phyloP scores from a whole-genome alignment of 2,329 filamentous ascomycete genomes.

The Penicillium brevicompactum region DNA sequence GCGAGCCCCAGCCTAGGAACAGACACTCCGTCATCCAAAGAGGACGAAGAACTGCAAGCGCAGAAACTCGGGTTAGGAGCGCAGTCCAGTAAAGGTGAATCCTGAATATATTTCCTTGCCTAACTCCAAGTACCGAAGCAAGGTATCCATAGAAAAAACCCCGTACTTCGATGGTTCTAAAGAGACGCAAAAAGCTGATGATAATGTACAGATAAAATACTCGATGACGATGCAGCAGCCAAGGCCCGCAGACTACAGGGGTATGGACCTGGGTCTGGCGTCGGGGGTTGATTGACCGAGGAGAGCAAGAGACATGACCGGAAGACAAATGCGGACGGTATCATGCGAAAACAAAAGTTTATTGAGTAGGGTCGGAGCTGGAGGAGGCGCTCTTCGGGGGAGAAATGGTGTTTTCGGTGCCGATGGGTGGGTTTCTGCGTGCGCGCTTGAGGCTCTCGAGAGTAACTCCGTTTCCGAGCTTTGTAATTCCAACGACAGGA shows the following conservation, averaged over 20 bases:
- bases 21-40: conserved; percentile 46
- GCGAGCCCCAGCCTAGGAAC: conserved; percentile 37
- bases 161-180: conserved; percentile 6
- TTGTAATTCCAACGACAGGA: conserved; percentile 88
- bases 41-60: conserved; percentile 56
- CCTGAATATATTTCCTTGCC: conserved; percentile 24
- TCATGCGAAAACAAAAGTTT: conserved; percentile 20
- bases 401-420: conserved; percentile 30
- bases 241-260: conserved; percentile 54
- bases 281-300: conserved; percentile 52
- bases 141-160: conserved; percentile 10
- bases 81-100: conserved; percentile 40
- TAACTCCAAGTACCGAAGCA: conserved; percentile 31
- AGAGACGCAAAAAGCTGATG: conserved; percentile 38
- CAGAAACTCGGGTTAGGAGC: conserved; percentile 59
- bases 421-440: conserved; percentile 63
- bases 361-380: conserved; percentile 39
- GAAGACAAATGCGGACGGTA: conserved; percentile 12
- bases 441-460: conserved; percentile 81
- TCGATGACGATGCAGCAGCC: conserved; percentile 40
- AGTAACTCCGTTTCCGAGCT: conserved; percentile 77
- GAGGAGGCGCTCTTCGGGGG: conserved; percentile 39
- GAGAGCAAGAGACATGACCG: conserved; percentile 12
- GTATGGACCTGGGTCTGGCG: conserved; percentile 56
- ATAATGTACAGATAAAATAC: conserved; percentile 43